Base-by-base conservation (phyloP, 768 basidiomycete species). In the Tricholoma terreum region DNA sequence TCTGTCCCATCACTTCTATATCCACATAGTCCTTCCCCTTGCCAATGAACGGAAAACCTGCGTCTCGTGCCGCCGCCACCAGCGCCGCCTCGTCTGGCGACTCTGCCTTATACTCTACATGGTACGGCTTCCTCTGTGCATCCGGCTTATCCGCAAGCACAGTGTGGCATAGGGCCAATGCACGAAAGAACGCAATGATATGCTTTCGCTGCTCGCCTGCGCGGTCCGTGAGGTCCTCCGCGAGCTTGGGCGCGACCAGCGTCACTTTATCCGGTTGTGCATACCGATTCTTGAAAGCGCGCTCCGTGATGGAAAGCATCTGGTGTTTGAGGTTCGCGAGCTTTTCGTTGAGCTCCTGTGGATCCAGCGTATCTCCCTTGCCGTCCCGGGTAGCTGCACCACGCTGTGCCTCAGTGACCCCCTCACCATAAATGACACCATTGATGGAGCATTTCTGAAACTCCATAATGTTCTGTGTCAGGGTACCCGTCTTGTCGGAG, bases 401-500 rank as follows among this genome's bases (percentile, higher is more conserved):
- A 21, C 92, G 84, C 72, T 95, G 94, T 0, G 95, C 96, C 71
- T 98, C 96, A 0, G 96, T 98, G 58, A 98, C 69, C 7, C 95
- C 95, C 66, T 98, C 96, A 9, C 96, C 96, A 66, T 97, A 98
- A 0, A 84, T 68, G 2, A 91, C 74, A 1, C 94, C 95, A 53
- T 84, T 73, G 57, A 98, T 81, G 0, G 94, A 95, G 65, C 94
- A 97, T 69, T 91, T 94, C 70, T 97, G 93, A 75, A 97, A 98
- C 76, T 96, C 94, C 96, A 98, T 98, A 65, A 96, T 78, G 75
- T 98, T 99, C 73, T 97, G 95, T 0, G 96, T 99, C 50, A 99
- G 86, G 6, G 96, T 99, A 15, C 93, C 94, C 0, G 94, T 96
- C 79, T 96, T 96, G 80, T 95, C 93, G 9, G 90, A 94, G 60